Conservation (phyloP, 306 rosid genomes). For the Gillenia trifoliata region DNA sequence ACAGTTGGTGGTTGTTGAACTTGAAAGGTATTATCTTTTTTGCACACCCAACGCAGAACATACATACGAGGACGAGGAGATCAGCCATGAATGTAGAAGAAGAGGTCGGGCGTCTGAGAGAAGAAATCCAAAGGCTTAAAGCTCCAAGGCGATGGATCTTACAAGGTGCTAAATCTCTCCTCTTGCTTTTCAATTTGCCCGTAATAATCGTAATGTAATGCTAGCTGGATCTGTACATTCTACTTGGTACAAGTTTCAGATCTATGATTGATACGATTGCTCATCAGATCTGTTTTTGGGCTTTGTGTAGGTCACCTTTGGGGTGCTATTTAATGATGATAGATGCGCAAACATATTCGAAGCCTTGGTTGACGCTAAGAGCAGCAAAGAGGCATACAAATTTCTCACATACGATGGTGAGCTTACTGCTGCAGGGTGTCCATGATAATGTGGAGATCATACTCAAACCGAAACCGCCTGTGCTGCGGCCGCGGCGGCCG, state of each 20-base stretch:
- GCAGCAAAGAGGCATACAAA: constrained; percentile 83
- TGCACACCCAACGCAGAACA: background rate
- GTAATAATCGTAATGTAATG: too few relatives aligned
- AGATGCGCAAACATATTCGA: constrained; percentile 87
- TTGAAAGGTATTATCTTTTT: background rate
- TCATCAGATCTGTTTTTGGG: too few relatives aligned
- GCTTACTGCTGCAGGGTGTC: constrained; percentile 88
- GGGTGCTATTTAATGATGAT: constrained; percentile 75
- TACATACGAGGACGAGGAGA: background rate
- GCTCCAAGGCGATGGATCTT: constrained; percentile 72
- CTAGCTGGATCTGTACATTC: constrained; percentile 2
- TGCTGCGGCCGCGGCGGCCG: constrained; percentile 7
- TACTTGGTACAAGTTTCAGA: background rate
- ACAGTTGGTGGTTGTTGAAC: too few relatives aligned
- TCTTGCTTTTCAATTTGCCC: background rate
- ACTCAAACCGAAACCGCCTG: constrained; percentile 60
- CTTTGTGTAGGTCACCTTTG: constrained; percentile 86
- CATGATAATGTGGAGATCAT: constrained; percentile 84
- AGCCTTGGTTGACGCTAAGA: constrained; percentile 86
- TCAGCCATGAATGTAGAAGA: constrained; percentile 78
- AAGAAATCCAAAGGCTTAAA: constrained; percentile 80
- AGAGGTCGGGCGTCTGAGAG: constrained; percentile 70
- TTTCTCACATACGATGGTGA: constrained; percentile 72
- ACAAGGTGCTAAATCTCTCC: constrained; percentile 47
- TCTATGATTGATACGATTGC: constrained; percentile 18